Evolutionary conservation across 2,329 filamentous ascomycete genomes (phyloP).

Genomic region (Berkeleyomyces rouxiae): DNA sequence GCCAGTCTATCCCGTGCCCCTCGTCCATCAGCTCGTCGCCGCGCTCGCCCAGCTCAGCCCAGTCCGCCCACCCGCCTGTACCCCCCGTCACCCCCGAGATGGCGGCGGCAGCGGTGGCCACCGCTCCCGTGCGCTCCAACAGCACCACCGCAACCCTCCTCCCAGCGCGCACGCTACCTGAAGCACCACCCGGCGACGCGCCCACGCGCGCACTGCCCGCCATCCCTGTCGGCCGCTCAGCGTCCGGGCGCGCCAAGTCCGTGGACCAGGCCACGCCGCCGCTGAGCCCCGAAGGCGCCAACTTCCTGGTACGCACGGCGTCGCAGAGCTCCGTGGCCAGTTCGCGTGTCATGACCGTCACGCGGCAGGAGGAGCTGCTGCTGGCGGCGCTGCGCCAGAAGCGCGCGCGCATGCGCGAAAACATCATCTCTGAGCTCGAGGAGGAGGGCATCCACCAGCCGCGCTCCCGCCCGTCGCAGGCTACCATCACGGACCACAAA

Average conservation of each 20-base stretch:
- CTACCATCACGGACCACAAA: background rate
- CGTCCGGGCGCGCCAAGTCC: conserved; percentile 16
- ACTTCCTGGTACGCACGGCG: conserved; percentile 29
- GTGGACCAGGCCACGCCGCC: conserved; percentile 32
- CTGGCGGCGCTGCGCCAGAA: conserved; percentile 39
- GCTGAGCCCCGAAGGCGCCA: conserved; percentile 34
- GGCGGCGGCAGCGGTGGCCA: background rate
- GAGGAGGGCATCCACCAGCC: conserved; percentile 16
- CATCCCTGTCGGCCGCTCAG: conserved; percentile 3
- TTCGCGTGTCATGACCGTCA: conserved; percentile 39
- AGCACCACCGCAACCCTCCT: conserved; percentile 4
- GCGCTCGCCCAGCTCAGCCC: conserved; percentile 11
- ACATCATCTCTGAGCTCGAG: conserved; percentile 27
- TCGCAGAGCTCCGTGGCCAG: conserved; percentile 24
- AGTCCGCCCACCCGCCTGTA: background rate
- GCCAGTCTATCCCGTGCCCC: conserved; percentile 18
- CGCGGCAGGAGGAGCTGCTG: conserved; percentile 40
- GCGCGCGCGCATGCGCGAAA: conserved; percentile 37
- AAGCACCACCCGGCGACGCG: conserved; percentile 2
- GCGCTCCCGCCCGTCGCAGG: background rate
- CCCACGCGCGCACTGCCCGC: conserved; percentile 12
- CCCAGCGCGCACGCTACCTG: background rate
- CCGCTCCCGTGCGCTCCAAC: background rate
- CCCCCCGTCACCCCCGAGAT: conserved; percentile 1
- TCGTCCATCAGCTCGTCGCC: conserved; percentile 18